phyloP scores from a whole-genome alignment of 441 rosid genomes.

The Arabidopsis lyrata region DNA sequence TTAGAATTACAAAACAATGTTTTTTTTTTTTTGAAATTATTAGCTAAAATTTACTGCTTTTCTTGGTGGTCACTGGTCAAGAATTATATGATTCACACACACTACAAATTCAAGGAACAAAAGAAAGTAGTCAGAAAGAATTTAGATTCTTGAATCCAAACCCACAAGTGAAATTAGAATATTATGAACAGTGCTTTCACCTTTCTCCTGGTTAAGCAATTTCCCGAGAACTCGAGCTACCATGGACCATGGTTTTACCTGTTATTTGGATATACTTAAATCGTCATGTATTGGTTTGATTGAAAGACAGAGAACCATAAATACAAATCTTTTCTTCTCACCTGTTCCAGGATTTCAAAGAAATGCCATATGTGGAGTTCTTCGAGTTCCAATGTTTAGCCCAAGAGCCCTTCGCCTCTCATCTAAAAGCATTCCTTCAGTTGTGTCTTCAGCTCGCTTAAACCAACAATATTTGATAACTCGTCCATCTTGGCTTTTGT shows the following conservation, averaged over 20 bases:
- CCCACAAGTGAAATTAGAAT: conserved; percentile 11
- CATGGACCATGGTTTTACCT: conserved; percentile 87
- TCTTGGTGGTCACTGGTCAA: no score
- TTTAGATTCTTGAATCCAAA: conserved; percentile 26
- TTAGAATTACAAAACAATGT: no score
- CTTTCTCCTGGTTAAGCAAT: conserved; percentile 89
- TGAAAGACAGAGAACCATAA: background rate
- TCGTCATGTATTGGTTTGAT: conserved; percentile 20
- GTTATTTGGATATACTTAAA: background rate
- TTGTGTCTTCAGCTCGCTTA: no score
- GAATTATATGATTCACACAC: no score
- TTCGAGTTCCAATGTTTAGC: conserved; percentile 76
- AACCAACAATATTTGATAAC: no score
- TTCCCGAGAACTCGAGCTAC: conserved; percentile 91
- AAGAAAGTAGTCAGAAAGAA: background rate
- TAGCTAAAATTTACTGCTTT: no score
- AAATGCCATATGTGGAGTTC: conserved; percentile 99
- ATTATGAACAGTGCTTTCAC: conserved; percentile 41
- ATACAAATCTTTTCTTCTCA: conserved; percentile 31
- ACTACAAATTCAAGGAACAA: no score
- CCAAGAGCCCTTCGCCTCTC: conserved; percentile 98
- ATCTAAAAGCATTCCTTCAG: conserved; percentile 96
- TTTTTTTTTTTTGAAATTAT: no score
- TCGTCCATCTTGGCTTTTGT: conserved; percentile 57
- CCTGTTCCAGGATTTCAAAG: conserved; percentile 99